phyloP scores from a whole-genome alignment of 225 moss, liverwort and hornwort species.

The Antitrichia curtipendula region DNA sequence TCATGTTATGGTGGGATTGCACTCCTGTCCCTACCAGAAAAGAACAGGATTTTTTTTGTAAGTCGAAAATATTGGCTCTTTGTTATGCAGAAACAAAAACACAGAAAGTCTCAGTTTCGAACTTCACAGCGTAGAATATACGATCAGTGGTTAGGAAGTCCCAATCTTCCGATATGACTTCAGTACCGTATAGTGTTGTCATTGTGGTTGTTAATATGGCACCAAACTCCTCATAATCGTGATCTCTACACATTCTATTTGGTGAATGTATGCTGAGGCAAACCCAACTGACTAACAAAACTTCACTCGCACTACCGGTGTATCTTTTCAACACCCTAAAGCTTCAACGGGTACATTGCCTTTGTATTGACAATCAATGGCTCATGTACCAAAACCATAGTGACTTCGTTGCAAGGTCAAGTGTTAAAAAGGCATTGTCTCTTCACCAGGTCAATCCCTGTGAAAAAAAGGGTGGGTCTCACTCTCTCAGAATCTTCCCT shows the following conservation, averaged over 20 bases:
- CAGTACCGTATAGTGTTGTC: not conserved
- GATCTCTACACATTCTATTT: not conserved
- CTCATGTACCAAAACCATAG: not conserved
- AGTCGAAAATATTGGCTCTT: not conserved
- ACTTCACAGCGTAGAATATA: not conserved
- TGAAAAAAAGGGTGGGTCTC: not conserved
- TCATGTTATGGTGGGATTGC: not conserved
- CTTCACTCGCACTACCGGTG: not conserved
- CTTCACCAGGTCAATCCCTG: not conserved
- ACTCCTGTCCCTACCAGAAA: no score
- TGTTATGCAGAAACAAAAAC: not conserved
- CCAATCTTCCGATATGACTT: not conserved
- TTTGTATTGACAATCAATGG: not conserved
- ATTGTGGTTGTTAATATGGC: not conserved
- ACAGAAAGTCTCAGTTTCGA: not conserved
- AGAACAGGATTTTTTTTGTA: not conserved
- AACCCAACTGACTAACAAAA: not conserved
- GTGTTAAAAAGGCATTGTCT: not conserved
- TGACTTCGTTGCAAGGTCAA: not conserved
- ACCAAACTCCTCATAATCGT: not conserved
- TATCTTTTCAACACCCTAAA: not conserved
- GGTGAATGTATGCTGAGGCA: not conserved
- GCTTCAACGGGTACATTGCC: not conserved
- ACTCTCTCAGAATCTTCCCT: not conserved
- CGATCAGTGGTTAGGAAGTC: not conserved